Evolutionary conservation across 2,329 filamentous ascomycete genomes (phyloP).

Genomic region (Dothidotthia symphoricarpi): DNA sequence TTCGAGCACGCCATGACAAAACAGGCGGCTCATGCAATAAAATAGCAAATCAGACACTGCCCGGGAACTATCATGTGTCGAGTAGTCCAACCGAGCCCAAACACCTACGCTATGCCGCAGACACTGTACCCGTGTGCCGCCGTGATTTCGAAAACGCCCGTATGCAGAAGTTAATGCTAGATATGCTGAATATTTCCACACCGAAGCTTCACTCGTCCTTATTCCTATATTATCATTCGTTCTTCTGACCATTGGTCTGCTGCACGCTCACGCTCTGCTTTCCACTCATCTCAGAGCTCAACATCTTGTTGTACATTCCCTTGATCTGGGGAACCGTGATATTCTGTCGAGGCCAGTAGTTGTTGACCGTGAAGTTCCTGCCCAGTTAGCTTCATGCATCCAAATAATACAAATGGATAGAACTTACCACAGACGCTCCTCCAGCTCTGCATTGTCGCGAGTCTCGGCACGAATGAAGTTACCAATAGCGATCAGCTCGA

Average conservation of each 20-base stretch:
- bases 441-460: conserved; percentile 46
- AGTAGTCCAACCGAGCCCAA: conserved; percentile 26
- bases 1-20: conserved; percentile 6
- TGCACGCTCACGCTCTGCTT: conserved; percentile 22
- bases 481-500: conserved; percentile 61
- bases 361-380: conserved; percentile 39
- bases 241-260: conserved; percentile 29
- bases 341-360: conserved; percentile 40
- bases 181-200: no score
- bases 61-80: conserved; percentile 15
- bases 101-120: conserved; percentile 40
- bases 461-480: conserved; percentile 57
- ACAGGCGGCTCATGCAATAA: conserved; percentile 21
- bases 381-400: conserved; percentile 17
- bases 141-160: conserved; percentile 24
- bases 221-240: conserved; percentile 15
- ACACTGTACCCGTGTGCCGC: conserved; percentile 21
- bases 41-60: conserved; percentile 16
- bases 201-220: conserved; percentile 7
- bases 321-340: conserved; percentile 35
- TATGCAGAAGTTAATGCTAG: conserved; percentile 10
- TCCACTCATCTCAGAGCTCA: conserved; percentile 30
- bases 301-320: conserved; percentile 41
- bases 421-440: conserved; percentile 54
- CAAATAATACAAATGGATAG: background rate